Conservation (phyloP, 495 filamentous ascomycete species). For the Talaromyces adpressus region DNA sequence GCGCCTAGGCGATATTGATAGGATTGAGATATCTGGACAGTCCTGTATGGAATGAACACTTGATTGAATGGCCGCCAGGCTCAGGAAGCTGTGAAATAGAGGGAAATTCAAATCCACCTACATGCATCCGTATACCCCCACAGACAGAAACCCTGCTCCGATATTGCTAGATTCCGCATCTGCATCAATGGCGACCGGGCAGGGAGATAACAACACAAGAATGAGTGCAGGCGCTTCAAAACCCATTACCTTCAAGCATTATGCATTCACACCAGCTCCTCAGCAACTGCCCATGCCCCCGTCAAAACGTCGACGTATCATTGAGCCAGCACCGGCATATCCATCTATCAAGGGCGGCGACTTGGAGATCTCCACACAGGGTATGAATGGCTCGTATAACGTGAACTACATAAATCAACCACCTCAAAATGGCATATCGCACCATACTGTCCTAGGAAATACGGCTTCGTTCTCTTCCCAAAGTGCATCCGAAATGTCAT, state of each 20-base stretch:
- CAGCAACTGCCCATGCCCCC: not conserved
- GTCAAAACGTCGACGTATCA: constrained; percentile 6
- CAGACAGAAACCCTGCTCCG: not conserved
- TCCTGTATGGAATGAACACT: not conserved
- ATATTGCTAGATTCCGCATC: not conserved
- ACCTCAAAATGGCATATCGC: constrained; percentile 12
- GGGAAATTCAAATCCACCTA: not conserved
- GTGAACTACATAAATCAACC: constrained; percentile 1
- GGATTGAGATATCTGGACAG: not conserved
- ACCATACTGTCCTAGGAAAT: not conserved
- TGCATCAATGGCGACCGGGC: not conserved
- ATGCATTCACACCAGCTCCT: not conserved
- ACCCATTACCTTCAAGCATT: constrained; percentile 6
- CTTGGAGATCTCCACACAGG: not conserved
- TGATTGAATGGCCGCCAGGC: not conserved
- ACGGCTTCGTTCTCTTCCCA: constrained; percentile 2
- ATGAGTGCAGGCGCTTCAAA: not conserved
- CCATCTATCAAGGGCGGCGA: constrained; percentile 12
- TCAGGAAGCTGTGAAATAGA: not conserved
- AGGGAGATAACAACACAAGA: not conserved
- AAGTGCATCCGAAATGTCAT: constrained; percentile 6
- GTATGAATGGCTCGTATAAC: not conserved
- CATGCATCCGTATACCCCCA: not conserved
- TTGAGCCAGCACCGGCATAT: not conserved
- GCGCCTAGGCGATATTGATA: not conserved